Percentiles rank a stretch among this genome's conserved stretches.
phyloP scores from a whole-genome alignment of 257 asterid species.

The Capsicum rhomboideum region DNA sequence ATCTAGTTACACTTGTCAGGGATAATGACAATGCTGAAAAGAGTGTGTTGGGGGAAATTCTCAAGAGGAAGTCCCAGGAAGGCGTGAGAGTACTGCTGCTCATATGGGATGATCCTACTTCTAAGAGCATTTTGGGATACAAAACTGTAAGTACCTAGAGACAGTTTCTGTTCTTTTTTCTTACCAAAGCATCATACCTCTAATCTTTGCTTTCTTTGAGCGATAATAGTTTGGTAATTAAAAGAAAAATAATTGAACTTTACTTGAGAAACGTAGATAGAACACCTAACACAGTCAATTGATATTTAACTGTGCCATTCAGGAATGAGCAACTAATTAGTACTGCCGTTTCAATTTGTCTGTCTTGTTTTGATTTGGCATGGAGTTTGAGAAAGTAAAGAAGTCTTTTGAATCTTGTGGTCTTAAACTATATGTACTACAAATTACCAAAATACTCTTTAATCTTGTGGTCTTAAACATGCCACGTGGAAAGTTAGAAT shows the following conservation, averaged over 20 bases:
- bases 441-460: too few species aligned
- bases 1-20: slow-evolving; percentile 67
- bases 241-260: neutral
- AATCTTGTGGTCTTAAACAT: too few species aligned
- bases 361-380: too few species aligned
- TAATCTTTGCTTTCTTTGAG: neutral
- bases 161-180: neutral
- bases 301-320: neutral
- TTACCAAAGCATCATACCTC: neutral
- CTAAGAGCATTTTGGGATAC: slow-evolving; percentile 73
- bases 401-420: too few species aligned
- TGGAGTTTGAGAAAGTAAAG: too few species aligned
- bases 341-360: too few species aligned
- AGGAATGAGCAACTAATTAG: neutral
- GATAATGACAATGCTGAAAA: slow-evolving; percentile 32
- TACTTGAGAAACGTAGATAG: neutral
- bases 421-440: too few species aligned
- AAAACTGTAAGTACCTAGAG: slow-evolving; percentile 54
- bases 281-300: neutral
- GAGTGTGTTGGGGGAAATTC: slow-evolving; percentile 64
- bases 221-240: neutral
- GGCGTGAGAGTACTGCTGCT: slow-evolving; percentile 88
- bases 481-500: too few species aligned
- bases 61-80: slow-evolving; percentile 80
- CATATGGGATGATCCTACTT: slow-evolving; percentile 96